phyloP scores from a whole-genome alignment of 257 asterid species.

The Misopates orontium region DNA sequence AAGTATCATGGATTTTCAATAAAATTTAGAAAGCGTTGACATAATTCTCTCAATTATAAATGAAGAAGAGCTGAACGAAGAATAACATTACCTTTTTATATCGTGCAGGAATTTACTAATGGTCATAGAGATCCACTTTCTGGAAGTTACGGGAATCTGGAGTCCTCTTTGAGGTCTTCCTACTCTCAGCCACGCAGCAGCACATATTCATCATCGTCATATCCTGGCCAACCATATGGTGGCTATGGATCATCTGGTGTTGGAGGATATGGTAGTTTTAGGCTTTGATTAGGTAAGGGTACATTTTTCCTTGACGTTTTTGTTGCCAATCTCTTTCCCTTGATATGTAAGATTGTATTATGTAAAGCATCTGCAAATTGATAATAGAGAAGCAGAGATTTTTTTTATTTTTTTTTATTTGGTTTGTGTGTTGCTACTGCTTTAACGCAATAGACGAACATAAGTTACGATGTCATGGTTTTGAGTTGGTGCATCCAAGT shows the following conservation, averaged over 20 bases:
- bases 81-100: not conserved
- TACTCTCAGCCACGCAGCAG: slow-evolving; percentile 54
- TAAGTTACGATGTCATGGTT: no score
- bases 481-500: no score
- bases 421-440: slow-evolving; percentile 14
- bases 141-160: slow-evolving; percentile 43
- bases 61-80: not conserved
- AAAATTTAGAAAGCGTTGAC: no score
- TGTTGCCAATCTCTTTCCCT: not conserved
- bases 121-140: slow-evolving; percentile 53
- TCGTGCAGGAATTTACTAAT: slow-evolving; percentile 61
- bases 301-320: not conserved
- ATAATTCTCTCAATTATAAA: not conserved
- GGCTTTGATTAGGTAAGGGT: slow-evolving; percentile 38
- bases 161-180: slow-evolving; percentile 54
- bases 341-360: slow-evolving; percentile 9
- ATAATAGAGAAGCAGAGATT: slow-evolving; percentile 4
- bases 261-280: slow-evolving; percentile 63
- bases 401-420: slow-evolving; percentile 23
- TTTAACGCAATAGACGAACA: not conserved
- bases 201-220: slow-evolving; percentile 56
- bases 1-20: not conserved
- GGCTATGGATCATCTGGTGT: slow-evolving; percentile 64
- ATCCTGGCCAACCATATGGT: slow-evolving; percentile 50
- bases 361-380: slow-evolving; percentile 28